Base-by-base conservation (phyloP, 495 filamentous ascomycete genomes). In the Neurospora sp. region DNA sequence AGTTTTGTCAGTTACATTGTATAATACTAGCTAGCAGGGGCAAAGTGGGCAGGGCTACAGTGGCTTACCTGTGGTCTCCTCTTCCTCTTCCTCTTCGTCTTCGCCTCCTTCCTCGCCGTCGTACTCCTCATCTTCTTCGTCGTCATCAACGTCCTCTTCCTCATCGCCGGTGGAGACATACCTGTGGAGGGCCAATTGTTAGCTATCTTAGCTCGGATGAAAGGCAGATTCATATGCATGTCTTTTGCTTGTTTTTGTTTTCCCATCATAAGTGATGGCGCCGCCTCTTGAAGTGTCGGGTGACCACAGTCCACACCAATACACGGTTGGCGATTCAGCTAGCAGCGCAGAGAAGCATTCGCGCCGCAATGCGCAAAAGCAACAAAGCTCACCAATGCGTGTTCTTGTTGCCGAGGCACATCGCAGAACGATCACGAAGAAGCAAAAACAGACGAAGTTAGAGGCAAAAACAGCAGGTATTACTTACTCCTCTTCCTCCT, bases 401-500 rank as follows among this genome's bases (percentile, higher is more conserved):
- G 15, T 66, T 73, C 69, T 19, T 42, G 70, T 71, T 70, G 69
- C 39, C n/a, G 76, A 79, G 54, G 54, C 78, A 80, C 78, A 71
- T 75, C 69, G 40, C 48, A 74, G 28, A 19, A 31, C 24, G 6
- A 4, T 31, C 15, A 66, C 5, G 11, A 28, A 66, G 24, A 34
- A 66, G 4, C 7, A 4, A 17, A 11, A 28, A 28, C 11, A 28
- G 13, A 34, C 0, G 54, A 66, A 19, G 54, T 15, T 17, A 7
- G 17, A 66, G 28, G 5, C 19, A 9, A 36, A 34, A 15, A 36
- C 28, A 71, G 13, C 19, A 69, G 75, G 71, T 62, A 31, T 38
- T 73, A 82, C 85, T 83, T 83, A 87, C 85, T 87, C 85, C 75
- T 86, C 85, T 71, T 87, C 85, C 77, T 87, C 85, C 76, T 87